A percentile compares a stretch with the other conserved stretches of the same genome.
phyloP scores from a whole-genome alignment of 345 rosid species.

The Dipteronia dyeriana region DNA sequence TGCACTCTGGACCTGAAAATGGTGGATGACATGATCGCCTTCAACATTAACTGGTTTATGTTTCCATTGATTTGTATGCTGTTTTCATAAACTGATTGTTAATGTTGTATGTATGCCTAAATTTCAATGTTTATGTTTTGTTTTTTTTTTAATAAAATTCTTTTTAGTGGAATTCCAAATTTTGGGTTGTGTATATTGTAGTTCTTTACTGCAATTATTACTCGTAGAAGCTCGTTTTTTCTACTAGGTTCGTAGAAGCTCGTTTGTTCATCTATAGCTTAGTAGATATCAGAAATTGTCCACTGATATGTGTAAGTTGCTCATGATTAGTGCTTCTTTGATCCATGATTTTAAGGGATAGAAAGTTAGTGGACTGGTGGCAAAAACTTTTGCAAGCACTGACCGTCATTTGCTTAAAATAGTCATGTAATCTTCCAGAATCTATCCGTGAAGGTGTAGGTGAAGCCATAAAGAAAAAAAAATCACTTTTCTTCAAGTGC shows the following conservation, averaged over 20 bases:
- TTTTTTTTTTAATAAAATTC: background rate
- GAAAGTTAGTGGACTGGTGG: conserved; percentile 31
- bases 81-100: conserved; percentile 42
- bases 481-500: conserved; percentile 45
- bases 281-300: conserved; percentile 7
- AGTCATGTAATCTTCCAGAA: conserved; percentile 17
- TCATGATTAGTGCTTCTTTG: conserved; percentile 25
- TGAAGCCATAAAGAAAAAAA: conserved; percentile 39
- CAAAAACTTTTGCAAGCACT: conserved; percentile 30
- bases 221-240: background rate
- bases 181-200: background rate
- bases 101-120: no score
- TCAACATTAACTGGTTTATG: conserved; percentile 64
- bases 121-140: background rate
- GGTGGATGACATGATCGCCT: conserved; percentile 62
- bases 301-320: conserved; percentile 32
- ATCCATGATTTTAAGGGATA: conserved; percentile 15
- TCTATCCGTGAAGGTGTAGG: conserved; percentile 37
- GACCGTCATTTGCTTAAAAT: conserved; percentile 32
- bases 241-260: background rate
- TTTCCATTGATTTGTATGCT: conserved; percentile 54
- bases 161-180: background rate
- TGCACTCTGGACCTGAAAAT: conserved; percentile 44
- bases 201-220: background rate
- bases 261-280: background rate